Base-by-base conservation (phyloP, 345 rosid genomes). In the Pelargonium nanum region DNA sequence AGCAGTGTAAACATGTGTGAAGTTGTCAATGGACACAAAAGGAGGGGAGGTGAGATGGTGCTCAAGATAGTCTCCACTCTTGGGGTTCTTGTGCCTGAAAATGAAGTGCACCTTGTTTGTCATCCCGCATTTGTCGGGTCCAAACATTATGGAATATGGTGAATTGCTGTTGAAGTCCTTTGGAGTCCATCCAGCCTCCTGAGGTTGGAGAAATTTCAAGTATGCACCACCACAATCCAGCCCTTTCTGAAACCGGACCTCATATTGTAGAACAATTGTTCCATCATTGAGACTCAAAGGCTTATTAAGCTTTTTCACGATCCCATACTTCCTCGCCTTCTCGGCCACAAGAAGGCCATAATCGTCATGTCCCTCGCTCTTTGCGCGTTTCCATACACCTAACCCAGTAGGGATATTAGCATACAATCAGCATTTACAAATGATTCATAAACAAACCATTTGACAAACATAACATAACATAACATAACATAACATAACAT, bases 81-180 rank as follows among this genome's bases (percentile, higher is more conserved):
- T 76, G 0, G 83, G 88, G 63, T 76, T 83, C 68, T 76, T 80
- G 60, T 83, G 83, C 68, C 74, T 80, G 12, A 78, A 60, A 61
- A 83, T 83, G 68, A 83, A 78, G 65, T 83, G 88, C 62, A 83
- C 83, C 66, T 83, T 83, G 80, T 83, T 72, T 19, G 85, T 83
- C 53, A 66, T 21, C 24, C 85, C 81, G 40, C 88, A 83, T 70
- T 70, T 83, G 72, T 83, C 85, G 3, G 88, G 85, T 56, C 85
- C 88, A 57, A 83, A 83, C 88, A 83, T 80, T 16, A 83, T 76
- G 5, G 81, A 74, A 66, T 78, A 80, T 9, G 83, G 85, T 59
- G 81, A 74, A 15, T 72, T 68, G 7, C 61, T 78, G 63, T 76
- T 76, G 20, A 83, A 78, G 15, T 72, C 68, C 57, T 72, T 65